Percentiles rank a stretch among this genome's conserved stretches.
These are phyloP conservation scores for Lathyrus aphaca DNA, from an alignment of 306 rosid genomes.

Conservation along the genomic window DNA sequence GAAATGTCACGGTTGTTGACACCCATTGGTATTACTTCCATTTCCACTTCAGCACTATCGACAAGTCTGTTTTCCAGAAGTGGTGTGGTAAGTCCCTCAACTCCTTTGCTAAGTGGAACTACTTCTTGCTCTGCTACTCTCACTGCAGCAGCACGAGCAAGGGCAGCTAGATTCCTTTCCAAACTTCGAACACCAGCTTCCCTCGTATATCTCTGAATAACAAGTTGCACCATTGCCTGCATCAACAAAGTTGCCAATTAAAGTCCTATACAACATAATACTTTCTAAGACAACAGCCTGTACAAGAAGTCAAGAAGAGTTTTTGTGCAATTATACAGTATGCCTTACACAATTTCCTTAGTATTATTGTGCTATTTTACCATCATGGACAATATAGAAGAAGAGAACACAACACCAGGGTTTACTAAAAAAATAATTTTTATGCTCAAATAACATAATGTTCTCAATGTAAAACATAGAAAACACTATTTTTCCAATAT, in stretches of 20 bases:
- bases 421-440: constrained; percentile 28
- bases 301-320: constrained; percentile 19
- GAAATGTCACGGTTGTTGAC: constrained; percentile 76
- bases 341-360: constrained; percentile 1
- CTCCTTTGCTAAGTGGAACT: constrained; percentile 67
- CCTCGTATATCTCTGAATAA: constrained; percentile 91
- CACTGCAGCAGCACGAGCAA: constrained; percentile 99
- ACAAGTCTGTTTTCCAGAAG: constrained; percentile 86
- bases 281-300: constrained; percentile 13
- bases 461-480: constrained; percentile 23
- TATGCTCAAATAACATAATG: constrained; percentile 27
- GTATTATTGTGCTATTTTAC: constrained; percentile 6
- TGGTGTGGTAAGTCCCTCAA: constrained; percentile 73
- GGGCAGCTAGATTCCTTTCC: constrained; percentile 86
- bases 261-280: constrained; percentile 25
- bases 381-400: constrained; percentile 20
- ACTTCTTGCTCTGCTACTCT: constrained; percentile 86
- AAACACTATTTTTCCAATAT: constrained; percentile 18
- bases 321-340: constrained; percentile 14
- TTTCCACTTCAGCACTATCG: constrained; percentile 88
- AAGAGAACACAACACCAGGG: constrained; percentile 16
- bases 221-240: constrained; percentile 82
- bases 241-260: constrained; percentile 42
- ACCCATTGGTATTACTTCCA: constrained; percentile 95
- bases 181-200: constrained; percentile 97